A percentile compares a stretch with the other conserved stretches of the same genome.
phyloP scores from a whole-genome alignment of 345 rosid genomes.

The Geranium brycei region DNA sequence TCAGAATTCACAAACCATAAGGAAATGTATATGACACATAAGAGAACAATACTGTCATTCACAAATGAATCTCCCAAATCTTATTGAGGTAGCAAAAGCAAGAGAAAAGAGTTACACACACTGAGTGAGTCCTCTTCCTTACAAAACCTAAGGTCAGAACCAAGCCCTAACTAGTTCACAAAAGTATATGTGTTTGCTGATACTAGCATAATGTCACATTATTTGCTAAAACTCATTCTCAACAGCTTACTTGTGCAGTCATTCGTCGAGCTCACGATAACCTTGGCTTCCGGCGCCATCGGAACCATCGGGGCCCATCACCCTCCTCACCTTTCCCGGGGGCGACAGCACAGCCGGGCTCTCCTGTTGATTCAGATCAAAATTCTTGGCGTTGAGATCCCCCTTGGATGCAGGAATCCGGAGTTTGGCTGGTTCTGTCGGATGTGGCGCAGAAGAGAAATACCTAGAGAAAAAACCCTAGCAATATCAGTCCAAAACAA shows the following conservation, averaged over 20 bases:
- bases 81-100: too few relatives aligned
- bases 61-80: background rate
- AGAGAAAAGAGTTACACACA: background rate
- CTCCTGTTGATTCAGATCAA: slow-evolving; percentile 29
- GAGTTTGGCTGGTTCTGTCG: slow-evolving; percentile 52
- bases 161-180: background rate
- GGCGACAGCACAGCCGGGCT: slow-evolving; percentile 56
- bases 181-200: too few relatives aligned
- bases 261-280: too few relatives aligned
- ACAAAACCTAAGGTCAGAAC: background rate
- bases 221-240: too few relatives aligned
- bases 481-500: background rate
- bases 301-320: slow-evolving; percentile 52
- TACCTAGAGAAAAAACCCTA: slow-evolving; percentile 23
- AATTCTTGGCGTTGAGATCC: slow-evolving; percentile 21
- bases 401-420: slow-evolving; percentile 47
- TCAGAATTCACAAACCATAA: too few relatives aligned
- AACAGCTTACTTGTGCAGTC: too few relatives aligned
- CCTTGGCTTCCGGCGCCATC: slow-evolving; percentile 13
- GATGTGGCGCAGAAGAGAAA: slow-evolving; percentile 50
- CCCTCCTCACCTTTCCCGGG: slow-evolving; percentile 60
- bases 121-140: too few relatives aligned
- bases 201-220: background rate
- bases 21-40: too few relatives aligned
- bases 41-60: too few relatives aligned